Conservation (phyloP, 495 filamentous ascomycete genomes). For the Penicillium mononematosum region DNA sequence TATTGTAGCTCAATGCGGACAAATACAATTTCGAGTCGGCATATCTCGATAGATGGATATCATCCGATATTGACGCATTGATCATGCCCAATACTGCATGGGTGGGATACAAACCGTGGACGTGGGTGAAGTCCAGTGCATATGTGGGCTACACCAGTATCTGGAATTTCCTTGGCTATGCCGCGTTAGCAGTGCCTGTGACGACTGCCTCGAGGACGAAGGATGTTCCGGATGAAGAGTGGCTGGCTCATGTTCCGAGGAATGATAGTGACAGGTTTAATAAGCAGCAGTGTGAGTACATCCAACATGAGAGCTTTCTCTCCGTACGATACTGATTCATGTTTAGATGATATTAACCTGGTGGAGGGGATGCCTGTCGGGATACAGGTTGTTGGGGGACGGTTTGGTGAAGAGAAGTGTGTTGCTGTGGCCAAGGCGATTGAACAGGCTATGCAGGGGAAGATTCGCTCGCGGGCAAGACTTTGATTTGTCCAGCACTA, state of each 20-base stretch:
- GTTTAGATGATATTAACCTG: slow-evolving; percentile 42
- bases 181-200: slow-evolving; percentile 54
- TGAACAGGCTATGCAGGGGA: slow-evolving; percentile 25
- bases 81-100: slow-evolving; percentile 57
- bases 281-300: slow-evolving; percentile 40
- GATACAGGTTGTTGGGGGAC: slow-evolving; percentile 53
- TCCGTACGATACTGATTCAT: neutral
- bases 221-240: slow-evolving; percentile 30
- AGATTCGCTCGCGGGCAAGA: slow-evolving; percentile 9
- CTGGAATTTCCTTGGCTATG: slow-evolving; percentile 71
- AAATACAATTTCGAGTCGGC: slow-evolving; percentile 34
- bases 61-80: slow-evolving; percentile 62
- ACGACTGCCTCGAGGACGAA: slow-evolving; percentile 36
- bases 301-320: neutral
- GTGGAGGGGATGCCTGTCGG: slow-evolving; percentile 54
- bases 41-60: slow-evolving; percentile 53
- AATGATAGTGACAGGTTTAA: slow-evolving; percentile 49
- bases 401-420: slow-evolving; percentile 49
- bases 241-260: slow-evolving; percentile 33
- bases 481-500: slow-evolving; percentile 10
- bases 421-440: slow-evolving; percentile 46
- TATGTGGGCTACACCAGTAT: slow-evolving; percentile 65
- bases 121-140: slow-evolving; percentile 50
- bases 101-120: slow-evolving; percentile 51
- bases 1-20: slow-evolving; percentile 32